Evolutionary conservation across 768 basidiomycete species (phyloP), one percentile per base, ranked within the genome.

Genomic region (Galerina marginata): DNA sequence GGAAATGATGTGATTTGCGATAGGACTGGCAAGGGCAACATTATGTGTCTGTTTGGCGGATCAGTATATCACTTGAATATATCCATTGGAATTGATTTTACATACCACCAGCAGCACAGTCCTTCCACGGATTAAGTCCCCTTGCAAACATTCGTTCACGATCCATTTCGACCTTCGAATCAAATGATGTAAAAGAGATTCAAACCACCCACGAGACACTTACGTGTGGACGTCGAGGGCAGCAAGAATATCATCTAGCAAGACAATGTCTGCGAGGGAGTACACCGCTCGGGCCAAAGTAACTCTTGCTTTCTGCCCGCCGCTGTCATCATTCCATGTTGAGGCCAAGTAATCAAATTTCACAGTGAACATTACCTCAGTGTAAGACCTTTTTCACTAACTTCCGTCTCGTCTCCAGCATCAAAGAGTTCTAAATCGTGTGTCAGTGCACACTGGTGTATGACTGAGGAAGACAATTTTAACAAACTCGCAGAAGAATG

Each of bases 91-190:
- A 26, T 20, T 1, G 25, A 29, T 26, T 9, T 16, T 3, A 71
- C 81, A 52, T 63, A 86, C 85, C 42, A 96, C 93, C 23, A 98
- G 81, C 43, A 97, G 80, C 50, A 96, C 77, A 0, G 95, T 96
- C 51, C 95, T 82, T n/a, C 85, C 87, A 25, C 77, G 73, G 69
- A 95, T 80, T 43, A 97, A 77, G 44, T 90, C 87, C 6, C 95
- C 94, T 63, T 82, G 80, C 16, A 98, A 77, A 66, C 93, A 95
- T 53, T 92, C 80, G 16, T 85, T 79, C 66, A 89, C 90, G 44
- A 98, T 83, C 74, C 92, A 91, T 62, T 88, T 86, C 0, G 94
- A 90, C 0, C 92, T 95, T 65, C 89, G 29, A 87, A 1, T 88
- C 3, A 14, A 25, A 33, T 15, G 20, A 29, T 4, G 33, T 23